Base-by-base conservation (phyloP, 768 basidiomycete genomes). In the Trametes punicea region DNA sequence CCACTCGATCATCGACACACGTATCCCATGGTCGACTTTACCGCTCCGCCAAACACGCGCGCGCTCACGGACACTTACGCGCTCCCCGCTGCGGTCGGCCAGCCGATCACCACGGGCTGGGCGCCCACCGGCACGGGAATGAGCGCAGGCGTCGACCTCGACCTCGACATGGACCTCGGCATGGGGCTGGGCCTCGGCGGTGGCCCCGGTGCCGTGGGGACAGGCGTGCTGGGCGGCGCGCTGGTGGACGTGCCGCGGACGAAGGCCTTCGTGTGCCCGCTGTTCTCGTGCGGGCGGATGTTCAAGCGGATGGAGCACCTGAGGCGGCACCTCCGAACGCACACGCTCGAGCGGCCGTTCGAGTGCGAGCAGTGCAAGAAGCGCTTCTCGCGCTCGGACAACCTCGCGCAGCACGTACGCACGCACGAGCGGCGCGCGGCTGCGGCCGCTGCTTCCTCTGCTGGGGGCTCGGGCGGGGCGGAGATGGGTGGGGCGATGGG, bases 301-400 rank as follows among this genome's bases (percentile, higher is more conserved):
- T 96, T 95, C 82, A 94, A 93, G 77, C 83, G 93, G 10, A 86
- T 88, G 81, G 93, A 96, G 67, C 93, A 96, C 67, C 79, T 95
- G 62, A 90, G 90, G 72, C 74, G 93, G 40, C 93, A 96, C 69
- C 72, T 93, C 27, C 80, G 91, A 56, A 93, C 92, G 8, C 93
- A 96, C 67, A 94, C 92, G 25, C 81, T 90, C 81, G 93, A 95
- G 70, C 76, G 87, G 34, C 93, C 93, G 0, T 95, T 83, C 70
- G 76, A 77, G 51, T 94, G 93, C 67, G 73, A 78, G 40, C 73
- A 76, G 23, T 96, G 93, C 69, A 75, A 77, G 65, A 92, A 91
- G 77, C 79, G 81, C 57, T 97, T 97, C 71, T 90, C 89, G 62
- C 77, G 93, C 66, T 87, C 85, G 66, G 95, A 96, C 68, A 95